Evolutionary conservation across 2,329 filamentous ascomycete species (phyloP), one percentile per base, ranked within the genome.

Genomic region (Arthrobotrys conoides): DNA sequence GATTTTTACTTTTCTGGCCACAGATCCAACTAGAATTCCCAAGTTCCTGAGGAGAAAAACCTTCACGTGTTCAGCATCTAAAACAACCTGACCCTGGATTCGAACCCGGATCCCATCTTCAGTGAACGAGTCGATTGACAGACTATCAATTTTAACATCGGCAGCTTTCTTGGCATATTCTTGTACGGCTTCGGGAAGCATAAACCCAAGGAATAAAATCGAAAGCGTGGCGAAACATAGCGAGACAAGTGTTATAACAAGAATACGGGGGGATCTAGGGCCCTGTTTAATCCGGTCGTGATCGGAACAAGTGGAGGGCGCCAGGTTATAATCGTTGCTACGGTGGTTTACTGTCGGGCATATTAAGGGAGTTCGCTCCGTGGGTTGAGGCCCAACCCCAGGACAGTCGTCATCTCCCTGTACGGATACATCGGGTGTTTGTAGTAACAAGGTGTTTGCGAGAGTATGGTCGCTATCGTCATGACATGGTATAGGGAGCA

Each of bases 61-160:
- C 79, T 88, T 85, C 20, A 98, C 94, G 64, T 90, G 90, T 4
- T 89, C 89, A 0, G 91, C 91, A 84, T 98, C 93, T 81, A 99
- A 89, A 51, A 87, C 88, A 82, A 98, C 93, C 69, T 92, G 91
- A 20, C 92, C 95, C 82, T 94, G 91, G 57, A 99, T 87, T 80
- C 93, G 90, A 36, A 93, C 92, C 79, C 88, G 89, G 8, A 97
- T 89, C 12, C 96, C 95, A 75, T 91, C 88, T 6, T 89, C 83
- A 0, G 93, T 97, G 81, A 97, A 92, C 1, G 92, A 93, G 82
- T 96, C 92, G 76, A 99, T 90, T 0, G 94, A 93, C 20, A 99
- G 85, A 81, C 91, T 92, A 5, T 91, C 94, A 1, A 96, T 93
- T 83, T 94, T 90, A 81, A 99, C 89, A 18, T 95, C 90, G 24